Evolutionary conservation across 768 basidiomycete species (phyloP).

Genomic region (Harrya chromipes): DNA sequence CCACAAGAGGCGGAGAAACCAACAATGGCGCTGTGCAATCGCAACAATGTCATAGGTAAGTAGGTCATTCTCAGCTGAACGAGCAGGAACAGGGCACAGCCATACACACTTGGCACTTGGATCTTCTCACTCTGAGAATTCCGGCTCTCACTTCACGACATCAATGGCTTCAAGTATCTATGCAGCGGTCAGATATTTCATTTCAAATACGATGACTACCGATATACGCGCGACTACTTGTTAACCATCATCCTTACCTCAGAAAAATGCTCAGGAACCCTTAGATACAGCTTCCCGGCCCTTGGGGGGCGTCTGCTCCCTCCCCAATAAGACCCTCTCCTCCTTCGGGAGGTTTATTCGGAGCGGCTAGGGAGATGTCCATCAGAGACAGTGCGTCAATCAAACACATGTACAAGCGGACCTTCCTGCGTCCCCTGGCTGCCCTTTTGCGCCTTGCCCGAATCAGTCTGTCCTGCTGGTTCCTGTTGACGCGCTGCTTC

Average conservation of each 20-base stretch:
- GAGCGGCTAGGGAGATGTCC: background rate
- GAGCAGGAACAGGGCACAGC: background rate
- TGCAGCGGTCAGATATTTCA: too few relatives aligned
- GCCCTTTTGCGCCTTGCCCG: background rate
- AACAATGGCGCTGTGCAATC: background rate
- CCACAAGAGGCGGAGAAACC: background rate
- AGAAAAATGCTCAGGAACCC: background rate
- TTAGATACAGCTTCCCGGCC: slow-evolving; percentile 2
- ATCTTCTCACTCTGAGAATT: too few relatives aligned
- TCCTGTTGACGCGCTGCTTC: background rate
- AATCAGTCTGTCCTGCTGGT: background rate
- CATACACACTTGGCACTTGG: background rate
- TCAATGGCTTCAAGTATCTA: too few relatives aligned
- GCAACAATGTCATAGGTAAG: background rate
- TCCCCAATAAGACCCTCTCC: background rate
- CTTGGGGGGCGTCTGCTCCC: slow-evolving; percentile 5
- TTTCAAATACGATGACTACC: background rate
- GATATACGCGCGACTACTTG: background rate
- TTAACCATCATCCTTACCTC: background rate
- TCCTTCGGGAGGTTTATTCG: background rate
- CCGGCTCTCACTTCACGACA: too few relatives aligned
- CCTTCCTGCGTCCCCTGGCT: background rate
- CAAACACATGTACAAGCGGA: background rate
- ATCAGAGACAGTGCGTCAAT: background rate
- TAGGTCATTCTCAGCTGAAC: background rate